Base-by-base conservation (phyloP, 306 rosid species). In the Echinosophora koreensis region DNA sequence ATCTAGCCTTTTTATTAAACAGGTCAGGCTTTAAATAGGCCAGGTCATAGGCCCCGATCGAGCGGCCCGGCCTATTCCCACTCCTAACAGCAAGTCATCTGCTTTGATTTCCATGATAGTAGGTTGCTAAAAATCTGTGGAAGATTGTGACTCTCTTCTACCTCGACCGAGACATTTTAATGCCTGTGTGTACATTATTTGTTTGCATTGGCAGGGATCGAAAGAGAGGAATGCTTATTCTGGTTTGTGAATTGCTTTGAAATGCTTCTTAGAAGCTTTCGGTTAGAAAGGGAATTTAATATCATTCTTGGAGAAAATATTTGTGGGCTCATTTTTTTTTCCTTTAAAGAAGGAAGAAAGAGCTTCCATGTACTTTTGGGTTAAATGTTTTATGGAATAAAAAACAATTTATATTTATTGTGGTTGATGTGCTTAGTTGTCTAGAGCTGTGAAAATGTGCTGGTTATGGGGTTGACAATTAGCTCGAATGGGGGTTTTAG, bases 31-130 rank as follows among this genome's bases (percentile, higher is more conserved):
- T n/a, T n/a, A n/a, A n/a, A n/a, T n/a, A n/a, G n/a, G n/a, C n/a
- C n/a, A n/a, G n/a, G n/a, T n/a, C n/a, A n/a, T n/a, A n/a, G n/a
- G n/a, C n/a, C n/a, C n/a, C n/a, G n/a, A n/a, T n/a, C n/a, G n/a
- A n/a, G n/a, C n/a, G n/a, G n/a, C n/a, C n/a, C n/a, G n/a, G n/a
- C n/a, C n/a, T n/a, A n/a, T n/a, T n/a, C n/a, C n/a, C n/a, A n/a
- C n/a, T n/a, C n/a, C n/a, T n/a, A n/a, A n/a, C 99, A 93, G 70
- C 99, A 96, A 88, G 97, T 96, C 74, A 96, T 96, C 73, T 96
- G 99, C 90, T 96, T 96, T 80, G 99, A 97, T 11, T 96, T 96
- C 82, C 99, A 96, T 77, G 99, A 96, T 67, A 92, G 98, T 85
- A 87, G 84, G 84, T 86, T 96, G 91, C 96, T 3, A 93, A 91